A percentile compares a stretch with the other conserved stretches of the same genome.
Evolutionary conservation across 768 basidiomycete species (phyloP).

Genomic region (Hortiboletus campestris): DNA sequence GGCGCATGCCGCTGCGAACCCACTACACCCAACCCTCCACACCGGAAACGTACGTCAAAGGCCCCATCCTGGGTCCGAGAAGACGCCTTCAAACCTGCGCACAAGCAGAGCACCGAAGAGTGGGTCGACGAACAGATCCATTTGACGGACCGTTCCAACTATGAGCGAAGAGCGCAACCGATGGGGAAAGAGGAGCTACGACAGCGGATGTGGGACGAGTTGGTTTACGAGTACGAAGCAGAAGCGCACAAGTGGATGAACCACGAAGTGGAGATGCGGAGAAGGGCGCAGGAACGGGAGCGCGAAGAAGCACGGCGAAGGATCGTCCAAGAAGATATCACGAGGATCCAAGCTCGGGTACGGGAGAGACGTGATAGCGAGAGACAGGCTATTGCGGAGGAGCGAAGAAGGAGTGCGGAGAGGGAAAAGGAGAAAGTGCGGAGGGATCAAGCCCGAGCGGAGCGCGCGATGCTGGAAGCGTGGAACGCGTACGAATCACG

Average conservation of each 20-base stretch:
- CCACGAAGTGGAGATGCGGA: constrained; percentile 46
- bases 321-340: constrained; percentile 53
- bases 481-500: constrained; percentile 65
- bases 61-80: constrained; percentile 45
- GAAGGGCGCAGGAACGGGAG: constrained; percentile 45
- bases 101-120: constrained; percentile 53
- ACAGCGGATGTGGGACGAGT: constrained; percentile 50
- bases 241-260: constrained; percentile 55
- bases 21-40: constrained; percentile 11
- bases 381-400: constrained; percentile 45
- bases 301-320: constrained; percentile 41
- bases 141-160: constrained; percentile 31
- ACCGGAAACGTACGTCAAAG: constrained; percentile 31
- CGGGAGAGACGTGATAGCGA: constrained; percentile 51
- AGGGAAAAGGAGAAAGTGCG: constrained; percentile 42
- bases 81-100: constrained; percentile 42
- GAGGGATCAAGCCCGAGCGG: constrained; percentile 40
- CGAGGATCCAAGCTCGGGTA: constrained; percentile 52
- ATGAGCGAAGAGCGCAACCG: constrained; percentile 23
- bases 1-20: constrained; percentile 17
- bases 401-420: constrained; percentile 38
- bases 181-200: constrained; percentile 31
- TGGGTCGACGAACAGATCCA: constrained; percentile 63
- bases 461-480: constrained; percentile 48
- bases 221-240: constrained; percentile 49